Base-by-base conservation (phyloP, 1,284 basidiomycete species). In the Ustilago lituana region DNA sequence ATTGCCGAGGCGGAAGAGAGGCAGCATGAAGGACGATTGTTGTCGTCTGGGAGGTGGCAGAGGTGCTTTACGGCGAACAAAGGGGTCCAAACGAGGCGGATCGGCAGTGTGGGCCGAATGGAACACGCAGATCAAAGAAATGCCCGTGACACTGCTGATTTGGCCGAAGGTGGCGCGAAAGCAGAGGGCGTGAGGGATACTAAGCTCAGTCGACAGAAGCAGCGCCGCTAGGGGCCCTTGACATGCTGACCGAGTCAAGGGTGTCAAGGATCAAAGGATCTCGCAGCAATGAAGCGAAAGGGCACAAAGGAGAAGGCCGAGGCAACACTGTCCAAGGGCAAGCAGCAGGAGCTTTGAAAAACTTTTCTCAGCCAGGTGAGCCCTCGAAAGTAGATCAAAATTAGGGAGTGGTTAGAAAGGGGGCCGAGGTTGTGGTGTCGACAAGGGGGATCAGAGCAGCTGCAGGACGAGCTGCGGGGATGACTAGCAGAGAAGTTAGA, bases 401-500 rank as follows among this genome's bases (percentile, higher is more conserved):
- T 40, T 38, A 46, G 58, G 45, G 47, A 31, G 45, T 41, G 24
- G 14, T 15, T 33, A 48, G 20, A 32, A 32, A 19, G 54, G 22
- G 24, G 17, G 33, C 19, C 19, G n/a, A 10, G 20, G 17, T 22
- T 47, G n/a, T 53, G 47, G 37, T 45, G 62, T 46, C 46, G 35
- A 47, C 24, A 17, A 27, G 46, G 38, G 24, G 48, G 43, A 33
- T 36, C 19, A 24, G 26, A 39, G 33, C 29, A 37, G n/a, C n/a
- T 48, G 33, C 24, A 22, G 45, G 44, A 31, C 17, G 31, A 51
- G 54, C 50, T 64, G 54, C 49, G 62, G 32, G 46, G 62, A 33
- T 55, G 55, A 59, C 54, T 38, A 55, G 41, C 36, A 54, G 56
- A 59, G 62, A 65, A 59, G 55, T 59, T 65, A 59, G 24, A 49